These are phyloP conservation scores for Thecaphora frezii DNA, from an alignment of 1,284 basidiomycete species.

Conservation along the genomic window DNA sequence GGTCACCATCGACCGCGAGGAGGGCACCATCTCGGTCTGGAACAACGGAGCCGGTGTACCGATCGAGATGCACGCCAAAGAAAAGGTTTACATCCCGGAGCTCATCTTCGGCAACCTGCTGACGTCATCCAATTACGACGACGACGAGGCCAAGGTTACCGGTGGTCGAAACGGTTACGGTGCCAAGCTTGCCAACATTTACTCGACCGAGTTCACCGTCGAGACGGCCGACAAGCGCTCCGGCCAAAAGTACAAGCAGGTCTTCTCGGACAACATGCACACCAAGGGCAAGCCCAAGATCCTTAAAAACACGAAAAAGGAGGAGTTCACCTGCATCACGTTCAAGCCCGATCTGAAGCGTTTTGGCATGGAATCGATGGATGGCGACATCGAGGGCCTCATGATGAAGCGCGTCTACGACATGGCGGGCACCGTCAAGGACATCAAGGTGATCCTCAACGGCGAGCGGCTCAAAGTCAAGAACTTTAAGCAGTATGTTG, in stretches of 20 bases:
- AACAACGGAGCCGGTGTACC: conserved; percentile 98
- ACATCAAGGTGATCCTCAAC: conserved; percentile 91
- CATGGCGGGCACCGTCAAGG: conserved; percentile 90
- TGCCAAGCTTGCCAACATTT: conserved; percentile 94
- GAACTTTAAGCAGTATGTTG: conserved; percentile 96
- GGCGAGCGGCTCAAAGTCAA: conserved; percentile 90
- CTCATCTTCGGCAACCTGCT: conserved; percentile 95
- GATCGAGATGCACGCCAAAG: conserved; percentile 86
- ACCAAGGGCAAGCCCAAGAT: conserved; percentile 82
- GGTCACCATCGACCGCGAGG: conserved; percentile 75
- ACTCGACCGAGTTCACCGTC: conserved; percentile 93
- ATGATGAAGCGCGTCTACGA: conserved; percentile 95
- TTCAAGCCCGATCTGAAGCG: conserved; percentile 89
- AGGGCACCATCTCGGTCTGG: conserved; percentile 83
- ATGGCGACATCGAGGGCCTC: conserved; percentile 85
- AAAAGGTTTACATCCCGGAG: conserved; percentile 94
- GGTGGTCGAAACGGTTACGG: conserved; percentile 99
- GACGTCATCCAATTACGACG: conserved; percentile 96
- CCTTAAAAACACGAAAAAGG: conserved; percentile 71
- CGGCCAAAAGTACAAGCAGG: conserved; percentile 90
- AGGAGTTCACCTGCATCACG: conserved; percentile 92
- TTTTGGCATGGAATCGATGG: conserved; percentile 89
- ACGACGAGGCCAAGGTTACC: conserved; percentile 97
- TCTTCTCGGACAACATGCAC: conserved; percentile 91
- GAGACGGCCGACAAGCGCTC: conserved; percentile 91